Evolutionary conservation across 2,329 filamentous ascomycete species (phyloP).

Genomic region (Neofusicoccum sp.): DNA sequence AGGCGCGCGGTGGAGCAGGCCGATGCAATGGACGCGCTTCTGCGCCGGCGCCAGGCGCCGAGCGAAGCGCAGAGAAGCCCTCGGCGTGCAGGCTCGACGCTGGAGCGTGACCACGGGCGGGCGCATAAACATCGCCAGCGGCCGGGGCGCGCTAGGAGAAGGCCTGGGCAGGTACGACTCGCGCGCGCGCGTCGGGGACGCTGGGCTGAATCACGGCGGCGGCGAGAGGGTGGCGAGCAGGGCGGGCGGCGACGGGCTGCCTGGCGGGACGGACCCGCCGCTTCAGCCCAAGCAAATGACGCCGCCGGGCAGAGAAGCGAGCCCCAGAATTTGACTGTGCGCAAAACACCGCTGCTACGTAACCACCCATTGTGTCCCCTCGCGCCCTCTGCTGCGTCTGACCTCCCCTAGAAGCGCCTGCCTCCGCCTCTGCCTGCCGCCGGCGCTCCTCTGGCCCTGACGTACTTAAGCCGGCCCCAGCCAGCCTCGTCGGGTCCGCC

Average conservation of each 20-base stretch:
- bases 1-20: neutral
- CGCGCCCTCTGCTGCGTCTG: neutral
- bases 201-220: too few species aligned
- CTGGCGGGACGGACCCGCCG: neutral
- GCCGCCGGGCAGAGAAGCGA: constrained; percentile 4
- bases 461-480: constrained; percentile 5
- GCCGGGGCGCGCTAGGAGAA: constrained; percentile 1
- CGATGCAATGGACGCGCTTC: neutral
- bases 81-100: neutral
- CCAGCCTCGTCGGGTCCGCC: neutral
- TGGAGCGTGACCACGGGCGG: neutral
- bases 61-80: neutral
- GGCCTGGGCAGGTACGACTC: neutral
- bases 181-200: neutral
- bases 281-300: neutral
- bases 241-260: neutral
- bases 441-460: constrained; percentile 5
- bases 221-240: neutral
- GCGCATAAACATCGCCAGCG: neutral
- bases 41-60: neutral
- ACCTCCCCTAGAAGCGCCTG: neutral
- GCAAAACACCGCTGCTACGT: constrained; percentile 11
- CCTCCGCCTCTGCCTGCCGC: constrained; percentile 7
- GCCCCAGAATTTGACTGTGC: constrained; percentile 15
- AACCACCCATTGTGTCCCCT: constrained; percentile 5